Evolutionary conservation across 1,284 basidiomycete species (phyloP), one percentile per base, ranked within the genome.

Genomic region (Cryptococcus neoformans): DNA sequence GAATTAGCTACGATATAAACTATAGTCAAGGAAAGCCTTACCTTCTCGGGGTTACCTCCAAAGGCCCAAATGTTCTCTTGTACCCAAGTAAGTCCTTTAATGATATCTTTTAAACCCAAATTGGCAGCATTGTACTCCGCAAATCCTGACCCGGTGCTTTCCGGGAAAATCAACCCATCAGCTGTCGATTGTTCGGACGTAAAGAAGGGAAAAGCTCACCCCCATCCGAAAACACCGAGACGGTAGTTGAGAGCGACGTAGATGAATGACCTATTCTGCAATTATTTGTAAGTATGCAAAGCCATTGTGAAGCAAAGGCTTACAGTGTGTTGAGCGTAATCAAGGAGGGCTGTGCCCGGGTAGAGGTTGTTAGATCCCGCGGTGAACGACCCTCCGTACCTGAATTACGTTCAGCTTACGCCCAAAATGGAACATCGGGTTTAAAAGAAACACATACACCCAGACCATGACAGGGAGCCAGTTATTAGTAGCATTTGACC

Each of bases 1-100:
- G n/a, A 12, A n/a, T 44, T 9, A 16, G 38, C 28, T 28, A 28
- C 3, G 16, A n/a, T 2, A 37, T 28, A 40, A 36, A 28, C 17
- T 11, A 16, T 51, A 21, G 16, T 17, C 14, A 51, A 28, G 28
- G 4, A 4, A 28, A 4, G 28, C 28, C 56, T 38, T 2, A 75
- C 76, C 59, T 78, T 76, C 34, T 58, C 54, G 10, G 68, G 64
- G 60, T 82, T 76, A n/a, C 82, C 82, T 4, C 81, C 81, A 55
- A 81, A 82, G 1, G 68, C 66, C 38, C 63, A 62, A 51, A 82
- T 80, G 58, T 82, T 76, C 54, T 75, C 52, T 41, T 79, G 76
- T 0, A 83, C 75, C 81, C 81, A 83, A 56, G 80, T 64, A 4
- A 83, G 67, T 1, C 76, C 79, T 16, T 78, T 67, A 4, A 74